These are phyloP conservation scores for Heterobasidion occidentale DNA, from an alignment of 1,284 basidiomycete genomes.

Conservation along the genomic window DNA sequence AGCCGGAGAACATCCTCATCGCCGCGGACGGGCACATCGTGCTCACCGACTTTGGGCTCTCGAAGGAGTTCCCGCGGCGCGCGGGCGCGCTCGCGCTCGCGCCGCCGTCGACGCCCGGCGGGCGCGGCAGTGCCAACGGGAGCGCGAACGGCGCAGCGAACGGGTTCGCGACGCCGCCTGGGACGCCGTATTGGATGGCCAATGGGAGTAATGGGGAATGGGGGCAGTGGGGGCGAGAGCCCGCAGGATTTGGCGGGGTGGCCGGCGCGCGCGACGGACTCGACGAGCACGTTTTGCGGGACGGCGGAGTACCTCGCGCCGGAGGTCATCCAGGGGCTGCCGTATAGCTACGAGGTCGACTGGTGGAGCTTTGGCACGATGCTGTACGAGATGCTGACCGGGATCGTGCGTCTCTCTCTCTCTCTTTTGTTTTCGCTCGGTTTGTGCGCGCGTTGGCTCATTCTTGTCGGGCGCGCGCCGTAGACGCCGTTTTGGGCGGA, in stretches of 20 bases:
- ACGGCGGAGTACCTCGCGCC: slow-evolving; percentile 94
- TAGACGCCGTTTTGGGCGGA: slow-evolving; percentile 93
- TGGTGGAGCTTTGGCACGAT: slow-evolving; percentile 99
- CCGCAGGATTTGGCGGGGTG: slow-evolving; percentile 40
- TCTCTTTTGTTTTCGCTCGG: slow-evolving; percentile 4
- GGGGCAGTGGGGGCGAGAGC: slow-evolving; percentile 19
- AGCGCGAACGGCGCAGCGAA: too few relatives aligned
- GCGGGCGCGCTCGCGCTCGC: slow-evolving; percentile 27
- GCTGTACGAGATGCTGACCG: slow-evolving; percentile 91
- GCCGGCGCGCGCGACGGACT: slow-evolving; percentile 47
- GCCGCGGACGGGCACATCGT: slow-evolving; percentile 92
- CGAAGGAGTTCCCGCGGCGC: slow-evolving; percentile 74
- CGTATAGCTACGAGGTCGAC: slow-evolving; percentile 93
- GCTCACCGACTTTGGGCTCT: slow-evolving; percentile 91
- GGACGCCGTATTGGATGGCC: slow-evolving; percentile 68
- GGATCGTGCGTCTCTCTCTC: slow-evolving; percentile 55
- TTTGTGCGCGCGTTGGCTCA: slow-evolving; percentile 12
- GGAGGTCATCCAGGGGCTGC: slow-evolving; percentile 86
- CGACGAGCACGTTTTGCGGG: slow-evolving; percentile 81
- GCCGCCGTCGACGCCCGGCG: slow-evolving; percentile 50
- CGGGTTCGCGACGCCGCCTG: slow-evolving; percentile 29
- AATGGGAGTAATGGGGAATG: slow-evolving; percentile 16
- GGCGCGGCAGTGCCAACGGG: slow-evolving; percentile 20
- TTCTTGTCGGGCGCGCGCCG: background rate
- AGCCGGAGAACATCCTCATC: slow-evolving; percentile 94